A percentile compares a stretch with the other conserved stretches of the same genome.
phyloP scores from a whole-genome alignment of 331 rosid species.

The Rhamnella rubrinervis region DNA sequence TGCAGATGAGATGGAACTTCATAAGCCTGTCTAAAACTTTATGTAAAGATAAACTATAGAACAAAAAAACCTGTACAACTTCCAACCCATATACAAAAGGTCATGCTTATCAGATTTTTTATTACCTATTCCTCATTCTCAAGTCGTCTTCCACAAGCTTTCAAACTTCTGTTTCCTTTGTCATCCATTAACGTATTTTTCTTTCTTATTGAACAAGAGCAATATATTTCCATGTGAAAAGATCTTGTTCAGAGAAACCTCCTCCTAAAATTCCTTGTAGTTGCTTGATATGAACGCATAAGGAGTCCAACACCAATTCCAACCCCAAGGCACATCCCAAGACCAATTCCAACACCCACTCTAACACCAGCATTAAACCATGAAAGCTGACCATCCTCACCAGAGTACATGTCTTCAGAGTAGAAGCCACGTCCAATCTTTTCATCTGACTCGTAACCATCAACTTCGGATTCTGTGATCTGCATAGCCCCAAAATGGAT shows the following conservation, averaged over 20 bases:
- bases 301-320: slow-evolving; percentile 90
- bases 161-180: slow-evolving; percentile 15
- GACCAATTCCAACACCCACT: slow-evolving; percentile 93
- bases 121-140: background rate
- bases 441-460: slow-evolving; percentile 55
- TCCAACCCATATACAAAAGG: slow-evolving; percentile 46
- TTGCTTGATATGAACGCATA: slow-evolving; percentile 91
- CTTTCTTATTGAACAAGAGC: slow-evolving; percentile 17
- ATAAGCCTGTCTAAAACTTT: slow-evolving; percentile 14
- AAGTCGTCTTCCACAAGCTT: slow-evolving; percentile 23
- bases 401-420: slow-evolving; percentile 66
- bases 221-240: slow-evolving; percentile 17
- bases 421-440: slow-evolving; percentile 58
- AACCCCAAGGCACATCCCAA: slow-evolving; percentile 88
- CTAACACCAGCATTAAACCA: slow-evolving; percentile 97
- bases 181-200: slow-evolving; percentile 11
- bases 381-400: slow-evolving; percentile 83
- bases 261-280: slow-evolving; percentile 71
- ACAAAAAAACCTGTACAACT: slow-evolving; percentile 37
- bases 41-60: slow-evolving; percentile 34
- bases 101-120: slow-evolving; percentile 29
- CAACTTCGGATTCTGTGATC: slow-evolving; percentile 59
- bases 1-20: slow-evolving; percentile 15
- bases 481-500: slow-evolving; percentile 34
- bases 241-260: slow-evolving; percentile 48